Evolutionary conservation across 805 yeast species (phyloP).

Genomic region (Candida insectorum): DNA sequence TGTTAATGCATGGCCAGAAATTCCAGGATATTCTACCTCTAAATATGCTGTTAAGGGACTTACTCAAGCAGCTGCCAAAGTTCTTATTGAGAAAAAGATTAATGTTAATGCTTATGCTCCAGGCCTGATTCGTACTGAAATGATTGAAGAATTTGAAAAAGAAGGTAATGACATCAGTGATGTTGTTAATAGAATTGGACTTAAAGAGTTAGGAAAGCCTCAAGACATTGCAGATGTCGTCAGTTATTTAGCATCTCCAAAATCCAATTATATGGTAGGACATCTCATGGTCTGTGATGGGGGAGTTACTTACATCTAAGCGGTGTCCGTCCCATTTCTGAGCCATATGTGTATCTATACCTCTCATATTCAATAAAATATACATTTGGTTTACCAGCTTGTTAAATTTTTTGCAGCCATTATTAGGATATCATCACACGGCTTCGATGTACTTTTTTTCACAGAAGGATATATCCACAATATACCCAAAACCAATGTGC

Average conservation of each 20-base stretch:
- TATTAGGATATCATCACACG: no score
- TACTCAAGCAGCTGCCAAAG: constrained; percentile 35
- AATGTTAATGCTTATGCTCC: constrained; percentile 37
- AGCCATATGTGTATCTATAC: no score
- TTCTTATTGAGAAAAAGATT: constrained; percentile 28
- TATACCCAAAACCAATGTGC: no score
- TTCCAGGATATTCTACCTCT: constrained; percentile 30
- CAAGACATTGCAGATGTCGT: constrained; percentile 33
- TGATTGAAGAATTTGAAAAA: not conserved
- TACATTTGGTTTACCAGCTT: no score
- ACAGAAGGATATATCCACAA: no score
- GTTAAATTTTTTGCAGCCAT: no score
- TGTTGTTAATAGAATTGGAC: not conserved
- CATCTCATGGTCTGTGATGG: constrained; percentile 32
- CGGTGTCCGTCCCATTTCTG: no score
- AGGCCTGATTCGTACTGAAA: constrained; percentile 22
- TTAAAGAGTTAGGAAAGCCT: constrained; percentile 28
- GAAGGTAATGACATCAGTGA: not conserved
- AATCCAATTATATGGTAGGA: constrained; percentile 33
- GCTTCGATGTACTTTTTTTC: no score
- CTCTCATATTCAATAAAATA: no score
- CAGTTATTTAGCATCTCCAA: constrained; percentile 29
- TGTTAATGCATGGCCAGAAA: constrained; percentile 22
- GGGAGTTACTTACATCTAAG: no score
- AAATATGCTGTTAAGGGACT: constrained; percentile 34